Evolutionary conservation across 2,329 filamentous ascomycete species (phyloP).

Genomic region (Ploettnerulaceae sp.): DNA sequence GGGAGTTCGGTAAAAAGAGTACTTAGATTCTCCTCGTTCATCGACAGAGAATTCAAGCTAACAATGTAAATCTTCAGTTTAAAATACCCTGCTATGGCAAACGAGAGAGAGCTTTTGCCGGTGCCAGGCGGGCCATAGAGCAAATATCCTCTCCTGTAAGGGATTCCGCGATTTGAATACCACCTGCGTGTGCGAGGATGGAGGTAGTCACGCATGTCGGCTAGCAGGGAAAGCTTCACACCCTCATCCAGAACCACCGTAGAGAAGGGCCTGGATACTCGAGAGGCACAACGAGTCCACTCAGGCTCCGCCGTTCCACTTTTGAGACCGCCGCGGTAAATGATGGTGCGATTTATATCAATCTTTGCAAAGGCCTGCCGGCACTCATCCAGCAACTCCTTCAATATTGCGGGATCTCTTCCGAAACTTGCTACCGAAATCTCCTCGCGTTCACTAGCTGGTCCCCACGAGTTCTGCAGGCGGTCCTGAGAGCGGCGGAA

Average conservation of each 20-base stretch:
- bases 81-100: constrained; percentile 66
- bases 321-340: constrained; percentile 53
- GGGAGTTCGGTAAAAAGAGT: constrained; percentile 63
- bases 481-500: constrained; percentile 50
- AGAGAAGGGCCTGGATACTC: constrained; percentile 55
- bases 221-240: constrained; percentile 54
- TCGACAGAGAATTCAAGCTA: constrained; percentile 55
- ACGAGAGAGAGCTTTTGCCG: constrained; percentile 68
- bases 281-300: constrained; percentile 59
- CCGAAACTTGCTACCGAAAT: constrained; percentile 58
- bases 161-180: constrained; percentile 81
- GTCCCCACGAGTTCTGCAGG: constrained; percentile 38
- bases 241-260: constrained; percentile 60
- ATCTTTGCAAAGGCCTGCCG: constrained; percentile 50
- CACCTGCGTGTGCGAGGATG: constrained; percentile 61
- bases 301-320: constrained; percentile 40
- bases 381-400: constrained; percentile 57
- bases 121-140: constrained; percentile 77
- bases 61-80: constrained; percentile 69
- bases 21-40: constrained; percentile 62
- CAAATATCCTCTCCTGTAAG: constrained; percentile 79
- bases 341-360: constrained; percentile 58
- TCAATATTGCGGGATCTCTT: constrained; percentile 54
- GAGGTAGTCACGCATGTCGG: constrained; percentile 59
- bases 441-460: constrained; percentile 51